These are phyloP conservation scores for Euphorbia peplus DNA, from an alignment of 345 rosid species.

Conservation along the genomic window DNA sequence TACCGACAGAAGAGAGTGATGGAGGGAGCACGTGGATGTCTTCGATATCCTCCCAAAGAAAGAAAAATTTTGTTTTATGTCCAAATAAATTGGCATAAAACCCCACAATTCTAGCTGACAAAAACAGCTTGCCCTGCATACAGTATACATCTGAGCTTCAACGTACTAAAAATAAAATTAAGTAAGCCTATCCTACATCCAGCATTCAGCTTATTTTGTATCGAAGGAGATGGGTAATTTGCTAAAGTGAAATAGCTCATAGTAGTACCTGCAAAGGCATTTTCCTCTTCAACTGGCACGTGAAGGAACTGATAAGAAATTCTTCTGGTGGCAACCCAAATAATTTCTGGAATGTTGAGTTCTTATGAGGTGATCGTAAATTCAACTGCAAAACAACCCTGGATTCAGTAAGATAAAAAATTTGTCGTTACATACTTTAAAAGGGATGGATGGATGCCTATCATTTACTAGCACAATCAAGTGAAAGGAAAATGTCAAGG, in stretches of 20 bases:
- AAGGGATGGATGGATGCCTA: not conserved
- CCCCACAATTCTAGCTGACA: slow-evolving; percentile 86
- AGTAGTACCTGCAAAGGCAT: slow-evolving; percentile 72
- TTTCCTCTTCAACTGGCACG: slow-evolving; percentile 78
- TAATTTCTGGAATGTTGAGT: slow-evolving; percentile 70
- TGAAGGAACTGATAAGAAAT: slow-evolving; percentile 72
- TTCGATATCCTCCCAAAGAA: slow-evolving; percentile 86
- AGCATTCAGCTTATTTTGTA: not conserved
- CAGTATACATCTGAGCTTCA: slow-evolving; percentile 4
- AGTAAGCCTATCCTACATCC: not conserved
- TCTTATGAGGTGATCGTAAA: slow-evolving; percentile 72
- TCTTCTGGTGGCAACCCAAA: slow-evolving; percentile 88
- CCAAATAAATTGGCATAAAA: slow-evolving; percentile 84
- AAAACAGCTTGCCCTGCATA: slow-evolving; percentile 74
- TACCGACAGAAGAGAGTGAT: slow-evolving; percentile 63
- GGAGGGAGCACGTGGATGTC: slow-evolving; percentile 74
- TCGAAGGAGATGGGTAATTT: not conserved
- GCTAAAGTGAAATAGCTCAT: slow-evolving; percentile 5
- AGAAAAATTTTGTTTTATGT: slow-evolving; percentile 72
- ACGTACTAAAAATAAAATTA: slow-evolving; percentile 3
- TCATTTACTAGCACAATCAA: not conserved
- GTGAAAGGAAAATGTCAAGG: not conserved
- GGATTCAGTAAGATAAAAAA: slow-evolving; percentile 15
- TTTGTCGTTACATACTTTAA: not conserved
- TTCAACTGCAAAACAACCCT: slow-evolving; percentile 51